phyloP scores from a whole-genome alignment of 2,329 filamentous ascomycete genomes.

The Paramyrothecium roridum region DNA sequence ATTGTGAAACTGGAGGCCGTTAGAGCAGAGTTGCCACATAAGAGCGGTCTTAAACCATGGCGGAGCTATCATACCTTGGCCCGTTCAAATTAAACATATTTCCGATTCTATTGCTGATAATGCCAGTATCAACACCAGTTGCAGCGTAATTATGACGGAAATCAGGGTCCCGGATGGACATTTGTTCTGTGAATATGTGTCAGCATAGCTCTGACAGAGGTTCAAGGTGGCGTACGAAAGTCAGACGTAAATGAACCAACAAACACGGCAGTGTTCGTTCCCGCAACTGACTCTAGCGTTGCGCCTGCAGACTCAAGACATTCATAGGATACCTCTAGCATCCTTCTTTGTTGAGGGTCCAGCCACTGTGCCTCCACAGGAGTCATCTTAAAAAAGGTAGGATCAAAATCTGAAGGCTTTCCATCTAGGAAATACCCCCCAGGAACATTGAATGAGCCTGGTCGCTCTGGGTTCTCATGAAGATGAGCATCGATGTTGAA shows the following conservation, averaged over 20 bases:
- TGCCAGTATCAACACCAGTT: background rate
- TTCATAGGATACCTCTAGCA: background rate
- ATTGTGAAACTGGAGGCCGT: background rate
- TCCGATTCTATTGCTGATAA: background rate
- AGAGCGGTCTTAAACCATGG: background rate
- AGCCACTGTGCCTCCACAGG: background rate
- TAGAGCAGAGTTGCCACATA: background rate
- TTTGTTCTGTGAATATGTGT: background rate
- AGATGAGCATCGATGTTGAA: slow-evolving; percentile 17
- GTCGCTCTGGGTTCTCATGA: slow-evolving; percentile 6
- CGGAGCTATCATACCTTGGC: background rate
- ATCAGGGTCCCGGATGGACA: background rate
- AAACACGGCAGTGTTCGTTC: background rate
- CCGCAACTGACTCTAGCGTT: background rate
- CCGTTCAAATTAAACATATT: background rate
- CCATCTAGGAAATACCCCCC: slow-evolving; percentile 17
- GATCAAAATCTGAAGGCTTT: background rate
- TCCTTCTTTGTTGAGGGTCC: background rate
- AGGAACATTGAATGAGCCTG: slow-evolving; percentile 10
- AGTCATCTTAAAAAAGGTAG: background rate
- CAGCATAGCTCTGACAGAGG: background rate
- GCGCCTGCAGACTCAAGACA: background rate
- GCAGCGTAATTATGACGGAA: background rate
- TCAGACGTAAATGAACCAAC: background rate
- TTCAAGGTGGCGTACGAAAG: background rate